These are phyloP conservation scores for Micractinium conductrix DNA, from an alignment of 139 green algal genomes.

Conservation along the genomic window DNA sequence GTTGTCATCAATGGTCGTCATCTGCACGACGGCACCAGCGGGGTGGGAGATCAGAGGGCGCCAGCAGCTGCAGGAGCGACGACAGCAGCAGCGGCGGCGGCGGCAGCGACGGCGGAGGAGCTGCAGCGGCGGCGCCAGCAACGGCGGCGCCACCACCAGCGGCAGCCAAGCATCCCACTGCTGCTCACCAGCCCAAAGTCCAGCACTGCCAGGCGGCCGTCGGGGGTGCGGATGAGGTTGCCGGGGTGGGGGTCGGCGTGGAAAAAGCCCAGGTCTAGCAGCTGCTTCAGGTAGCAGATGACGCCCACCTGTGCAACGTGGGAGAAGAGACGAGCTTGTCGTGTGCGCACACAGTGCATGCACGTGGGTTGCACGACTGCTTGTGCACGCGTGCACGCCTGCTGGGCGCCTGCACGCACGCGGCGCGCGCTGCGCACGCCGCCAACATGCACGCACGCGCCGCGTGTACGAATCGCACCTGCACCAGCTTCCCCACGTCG, in stretches of 20 bases:
- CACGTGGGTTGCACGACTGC: neutral
- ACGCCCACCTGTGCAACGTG: slow-evolving; percentile 83
- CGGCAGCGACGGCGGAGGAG: no score
- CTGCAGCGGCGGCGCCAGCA: no score
- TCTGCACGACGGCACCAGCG: no score
- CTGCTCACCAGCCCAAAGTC: slow-evolving; percentile 96
- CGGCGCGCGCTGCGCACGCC: neutral
- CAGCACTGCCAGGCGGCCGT: slow-evolving; percentile 94
- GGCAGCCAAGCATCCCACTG: no score
- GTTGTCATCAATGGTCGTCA: slow-evolving; percentile 80
- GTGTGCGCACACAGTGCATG: neutral
- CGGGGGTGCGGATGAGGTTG: slow-evolving; percentile 97
- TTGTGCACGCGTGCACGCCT: neutral
- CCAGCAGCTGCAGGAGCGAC: no score
- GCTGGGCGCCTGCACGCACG: neutral
- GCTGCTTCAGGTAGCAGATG: slow-evolving; percentile 98
- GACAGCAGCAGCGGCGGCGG: no score
- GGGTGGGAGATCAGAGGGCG: no score
- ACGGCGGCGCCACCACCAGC: no score
- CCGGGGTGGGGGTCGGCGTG: slow-evolving; percentile 83
- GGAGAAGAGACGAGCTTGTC: neutral
- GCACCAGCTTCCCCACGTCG: slow-evolving; percentile 32
- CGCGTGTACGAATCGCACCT: neutral
- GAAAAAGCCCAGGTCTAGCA: slow-evolving; percentile 89
- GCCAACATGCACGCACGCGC: neutral